Percentiles rank a stretch among this genome's conserved stretches.
These are phyloP conservation scores for Halenospora varia DNA, from an alignment of 495 filamentous ascomycete genomes.

Conservation along the genomic window DNA sequence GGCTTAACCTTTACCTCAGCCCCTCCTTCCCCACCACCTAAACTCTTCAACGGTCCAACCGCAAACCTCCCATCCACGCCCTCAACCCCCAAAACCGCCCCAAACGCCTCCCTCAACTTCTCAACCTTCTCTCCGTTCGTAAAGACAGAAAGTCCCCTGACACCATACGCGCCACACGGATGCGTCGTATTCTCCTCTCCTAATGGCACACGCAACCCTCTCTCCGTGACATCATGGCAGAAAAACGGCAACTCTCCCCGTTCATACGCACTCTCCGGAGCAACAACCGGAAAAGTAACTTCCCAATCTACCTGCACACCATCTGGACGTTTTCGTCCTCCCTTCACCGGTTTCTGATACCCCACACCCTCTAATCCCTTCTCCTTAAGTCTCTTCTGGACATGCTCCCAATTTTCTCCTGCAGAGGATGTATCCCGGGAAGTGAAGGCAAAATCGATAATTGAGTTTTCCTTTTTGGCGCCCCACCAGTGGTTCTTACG, in stretches of 20 bases:
- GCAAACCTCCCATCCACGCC: neutral
- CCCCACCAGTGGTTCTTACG: slow-evolving; percentile 49
- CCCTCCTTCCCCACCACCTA: neutral
- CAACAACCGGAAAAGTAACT: slow-evolving; percentile 41
- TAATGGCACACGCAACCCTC: slow-evolving; percentile 40
- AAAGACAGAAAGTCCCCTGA: slow-evolving; percentile 36
- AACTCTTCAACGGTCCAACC: slow-evolving; percentile 1
- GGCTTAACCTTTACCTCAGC: neutral
- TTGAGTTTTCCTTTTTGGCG: slow-evolving; percentile 33
- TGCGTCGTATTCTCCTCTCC: slow-evolving; percentile 31
- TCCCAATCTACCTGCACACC: slow-evolving; percentile 45
- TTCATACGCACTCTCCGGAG: slow-evolving; percentile 14
- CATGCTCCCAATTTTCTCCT: slow-evolving; percentile 21
- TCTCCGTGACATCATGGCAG: slow-evolving; percentile 50
- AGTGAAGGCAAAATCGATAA: slow-evolving; percentile 55
- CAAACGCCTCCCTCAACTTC: slow-evolving; percentile 23
- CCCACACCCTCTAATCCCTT: slow-evolving; percentile 24
- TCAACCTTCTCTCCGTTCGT: slow-evolving; percentile 21
- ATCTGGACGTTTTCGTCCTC: slow-evolving; percentile 40
- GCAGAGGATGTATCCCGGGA: too few relatives aligned
- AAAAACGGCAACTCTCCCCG: slow-evolving; percentile 46
- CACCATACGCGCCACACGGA: slow-evolving; percentile 40
- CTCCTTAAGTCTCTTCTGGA: slow-evolving; percentile 21
- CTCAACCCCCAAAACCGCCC: slow-evolving; percentile 23
- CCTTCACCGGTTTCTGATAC: slow-evolving; percentile 31